Evolutionary conservation across 768 basidiomycete genomes (phyloP), one percentile per base, ranked within the genome.

Genomic region (Tricholomella constricta): DNA sequence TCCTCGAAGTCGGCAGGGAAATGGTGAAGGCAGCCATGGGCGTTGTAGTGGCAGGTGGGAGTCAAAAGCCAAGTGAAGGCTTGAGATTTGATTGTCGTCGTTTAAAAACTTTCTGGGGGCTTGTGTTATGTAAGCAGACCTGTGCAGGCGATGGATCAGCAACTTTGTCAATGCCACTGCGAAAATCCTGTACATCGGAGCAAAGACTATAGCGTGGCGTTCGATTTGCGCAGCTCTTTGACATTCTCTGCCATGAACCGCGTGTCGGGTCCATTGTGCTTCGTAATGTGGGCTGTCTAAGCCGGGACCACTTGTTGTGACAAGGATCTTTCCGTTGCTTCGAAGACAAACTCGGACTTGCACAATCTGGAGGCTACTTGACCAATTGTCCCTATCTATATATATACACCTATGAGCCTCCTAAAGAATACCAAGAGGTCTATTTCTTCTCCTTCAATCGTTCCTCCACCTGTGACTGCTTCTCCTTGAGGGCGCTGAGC

Each of bases 401-500:
- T n/a, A n/a, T n/a, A n/a, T n/a, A n/a, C n/a, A n/a, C n/a, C n/a
- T n/a, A n/a, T n/a, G 26, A 25, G 26, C 11, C 4, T 27, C 4
- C 26, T n/a, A 25, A 15, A 51, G 15, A 8, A 35, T 36, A 36
- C 35, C 20, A 31, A 6, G 40, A 26, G 22, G 19, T 31, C 26
- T 29, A 53, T 36, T 52, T 35, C 57, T 74, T 73, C 53, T 79
- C 79, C 54, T 82, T 81, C 63, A 93, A 69, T n/a, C 88, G 82
- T 26, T 81, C 76, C 62, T 86, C 83, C 48, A 89, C 77, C 50
- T 83, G 75, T 11, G 81, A 78, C 53, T 83, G 82, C 72, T 82
- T 87, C 53, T 78, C 74, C 65, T 85, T 83, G 47, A 97, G 80
- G 8, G 85, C 88, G 2, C 83, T 80, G 17, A 94, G 74, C 66